phyloP scores from a whole-genome alignment of 2,329 filamentous ascomycete genomes.

The Emmonsiellopsis sp. region DNA sequence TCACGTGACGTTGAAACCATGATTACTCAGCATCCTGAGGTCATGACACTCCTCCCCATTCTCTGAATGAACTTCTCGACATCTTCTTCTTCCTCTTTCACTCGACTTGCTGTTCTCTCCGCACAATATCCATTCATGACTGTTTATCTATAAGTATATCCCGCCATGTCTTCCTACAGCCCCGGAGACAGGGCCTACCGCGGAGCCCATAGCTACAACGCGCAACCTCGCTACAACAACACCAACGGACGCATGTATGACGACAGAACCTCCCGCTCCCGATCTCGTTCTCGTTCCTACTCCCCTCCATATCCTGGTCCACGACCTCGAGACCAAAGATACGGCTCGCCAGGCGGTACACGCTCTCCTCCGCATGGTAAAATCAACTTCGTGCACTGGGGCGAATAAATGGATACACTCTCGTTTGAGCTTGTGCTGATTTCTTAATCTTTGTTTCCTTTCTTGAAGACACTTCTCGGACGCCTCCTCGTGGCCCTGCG shows the following conservation, averaged over 20 bases:
- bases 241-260: conserved; percentile 38
- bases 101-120: not conserved
- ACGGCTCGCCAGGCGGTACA: conserved; percentile 32
- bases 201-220: conserved; percentile 19
- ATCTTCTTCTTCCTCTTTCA: not conserved
- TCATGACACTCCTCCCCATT: too few species aligned
- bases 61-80: not conserved
- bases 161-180: conserved; percentile 20
- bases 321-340: conserved; percentile 18
- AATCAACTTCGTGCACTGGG: conserved; percentile 18
- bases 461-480: conserved; percentile 28
- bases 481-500: conserved; percentile 27
- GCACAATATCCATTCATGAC: not conserved
- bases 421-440: conserved; percentile 29
- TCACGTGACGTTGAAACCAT: too few species aligned
- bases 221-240: conserved; percentile 23
- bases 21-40: too few species aligned
- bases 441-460: conserved; percentile 13
- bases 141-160: not conserved
- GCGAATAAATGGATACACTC: conserved; percentile 12
- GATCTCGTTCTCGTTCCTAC: conserved; percentile 29
- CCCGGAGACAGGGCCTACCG: conserved; percentile 20
- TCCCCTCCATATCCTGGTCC: conserved; percentile 8
- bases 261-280: conserved; percentile 28
- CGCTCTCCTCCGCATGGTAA: conserved; percentile 38